These are phyloP conservation scores for Quercus glauca DNA, from an alignment of 306 rosid species.

Conservation along the genomic window DNA sequence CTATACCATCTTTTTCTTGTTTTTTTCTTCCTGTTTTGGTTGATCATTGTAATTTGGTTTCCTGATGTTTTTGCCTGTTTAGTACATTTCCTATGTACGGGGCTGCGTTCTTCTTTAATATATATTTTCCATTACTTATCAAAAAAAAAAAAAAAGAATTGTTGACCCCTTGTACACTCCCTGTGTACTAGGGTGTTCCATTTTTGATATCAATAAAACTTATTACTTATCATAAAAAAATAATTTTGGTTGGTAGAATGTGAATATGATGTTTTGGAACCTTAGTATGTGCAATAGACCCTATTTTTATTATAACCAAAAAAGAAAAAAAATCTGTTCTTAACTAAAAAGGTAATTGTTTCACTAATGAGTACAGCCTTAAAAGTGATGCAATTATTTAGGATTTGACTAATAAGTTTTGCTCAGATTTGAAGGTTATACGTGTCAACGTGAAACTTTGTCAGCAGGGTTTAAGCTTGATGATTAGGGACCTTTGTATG, in stretches of 20 bases:
- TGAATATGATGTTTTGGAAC: not conserved
- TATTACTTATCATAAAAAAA: too few species aligned
- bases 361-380: not conserved
- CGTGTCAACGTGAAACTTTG: slow-evolving; percentile 14
- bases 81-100: too few species aligned
- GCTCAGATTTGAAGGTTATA: slow-evolving; percentile 5
- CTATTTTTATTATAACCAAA: not conserved
- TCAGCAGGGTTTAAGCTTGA: slow-evolving; percentile 4
- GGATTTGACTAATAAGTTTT: not conserved
- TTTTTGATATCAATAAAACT: too few species aligned
- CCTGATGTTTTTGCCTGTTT: too few species aligned
- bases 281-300: not conserved
- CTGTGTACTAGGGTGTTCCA: too few species aligned
- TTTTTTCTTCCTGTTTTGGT: too few species aligned
- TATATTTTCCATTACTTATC: too few species aligned
- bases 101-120: too few species aligned
- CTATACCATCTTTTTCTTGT: too few species aligned
- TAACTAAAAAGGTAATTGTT: not conserved
- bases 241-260: slow-evolving; percentile 12
- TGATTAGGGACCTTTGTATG: not conserved
- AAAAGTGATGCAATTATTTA: slow-evolving; percentile 6
- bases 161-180: too few species aligned
- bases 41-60: too few species aligned
- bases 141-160: too few species aligned
- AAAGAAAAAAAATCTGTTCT: not conserved